Evolutionary conservation across 2,329 filamentous ascomycete genomes (phyloP).

Genomic region (Phaeophleospora eucalypticola): DNA sequence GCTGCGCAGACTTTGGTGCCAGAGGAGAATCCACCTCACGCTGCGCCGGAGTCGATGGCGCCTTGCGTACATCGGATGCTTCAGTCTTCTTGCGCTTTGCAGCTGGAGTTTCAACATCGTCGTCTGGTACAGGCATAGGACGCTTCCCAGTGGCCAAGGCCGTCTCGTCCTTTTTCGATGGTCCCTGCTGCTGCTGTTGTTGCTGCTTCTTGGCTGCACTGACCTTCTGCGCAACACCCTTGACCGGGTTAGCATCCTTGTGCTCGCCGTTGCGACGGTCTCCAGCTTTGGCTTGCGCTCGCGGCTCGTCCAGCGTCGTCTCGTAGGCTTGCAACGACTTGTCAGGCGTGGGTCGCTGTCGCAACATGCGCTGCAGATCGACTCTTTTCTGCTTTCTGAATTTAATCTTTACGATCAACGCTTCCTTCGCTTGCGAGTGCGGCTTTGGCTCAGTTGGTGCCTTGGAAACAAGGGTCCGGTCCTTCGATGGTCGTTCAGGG

Average conservation of each 20-base stretch:
- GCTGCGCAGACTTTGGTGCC: constrained; percentile 21
- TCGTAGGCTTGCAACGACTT: constrained; percentile 9
- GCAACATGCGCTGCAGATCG: constrained; percentile 28
- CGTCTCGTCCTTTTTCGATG: constrained; percentile 9
- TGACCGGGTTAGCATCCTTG: constrained; percentile 13
- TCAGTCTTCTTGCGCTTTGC: constrained; percentile 26
- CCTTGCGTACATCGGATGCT: constrained; percentile 15
- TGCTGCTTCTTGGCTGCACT: constrained; percentile 21
- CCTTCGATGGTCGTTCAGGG: constrained; percentile 18
- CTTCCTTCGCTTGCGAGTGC: constrained; percentile 5
- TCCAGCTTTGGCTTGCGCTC: constrained; percentile 5
- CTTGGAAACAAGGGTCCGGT: constrained; percentile 19
- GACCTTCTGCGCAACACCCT: constrained; percentile 31
- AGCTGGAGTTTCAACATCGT: constrained; percentile 12
- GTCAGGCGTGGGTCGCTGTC: constrained; percentile 23
- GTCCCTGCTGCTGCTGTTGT: constrained; percentile 1
- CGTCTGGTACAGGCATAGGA: constrained; percentile 11
- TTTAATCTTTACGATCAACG: constrained; percentile 27
- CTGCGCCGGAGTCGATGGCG: constrained; percentile 25
- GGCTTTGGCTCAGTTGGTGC: constrained; percentile 4
- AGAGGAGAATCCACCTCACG: constrained; percentile 20
- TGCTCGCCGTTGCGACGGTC: constrained; percentile 15
- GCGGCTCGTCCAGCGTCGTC: constrained; percentile 9
- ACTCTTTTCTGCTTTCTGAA: constrained; percentile 25
- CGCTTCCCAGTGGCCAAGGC: constrained; percentile 8